Conservation (phyloP, 225 moss, liverwort and hornwort genomes). For the Physcomitrellopsis africana region DNA sequence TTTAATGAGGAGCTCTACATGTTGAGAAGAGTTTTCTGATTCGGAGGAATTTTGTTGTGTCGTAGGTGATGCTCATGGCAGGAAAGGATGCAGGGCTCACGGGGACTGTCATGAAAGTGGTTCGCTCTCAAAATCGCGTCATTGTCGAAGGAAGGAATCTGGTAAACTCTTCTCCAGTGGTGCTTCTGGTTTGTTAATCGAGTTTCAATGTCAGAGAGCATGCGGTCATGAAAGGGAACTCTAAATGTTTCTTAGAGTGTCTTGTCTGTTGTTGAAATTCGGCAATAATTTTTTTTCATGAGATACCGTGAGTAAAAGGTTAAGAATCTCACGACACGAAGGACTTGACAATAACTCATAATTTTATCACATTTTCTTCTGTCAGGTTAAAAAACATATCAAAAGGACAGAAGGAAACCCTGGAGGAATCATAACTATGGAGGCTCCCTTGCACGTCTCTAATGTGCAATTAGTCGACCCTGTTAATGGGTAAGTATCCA, state of each 20-base stretch:
- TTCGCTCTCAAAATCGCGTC: slow-evolving; percentile 83
- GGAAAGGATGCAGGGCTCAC: slow-evolving; percentile 64
- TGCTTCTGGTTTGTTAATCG: not conserved
- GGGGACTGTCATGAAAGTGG: slow-evolving; percentile 64
- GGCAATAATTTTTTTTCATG: not conserved
- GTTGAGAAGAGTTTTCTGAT: slow-evolving; percentile 14
- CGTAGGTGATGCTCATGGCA: slow-evolving; percentile 72
- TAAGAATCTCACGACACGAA: slow-evolving; percentile 10
- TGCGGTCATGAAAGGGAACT: not conserved
- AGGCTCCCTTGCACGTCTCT: slow-evolving; percentile 91
- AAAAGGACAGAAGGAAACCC: slow-evolving; percentile 73
- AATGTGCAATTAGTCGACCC: slow-evolving; percentile 93
- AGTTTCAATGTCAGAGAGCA: too few species aligned
- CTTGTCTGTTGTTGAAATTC: not conserved
- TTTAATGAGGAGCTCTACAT: not conserved
- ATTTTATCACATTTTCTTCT: slow-evolving; percentile 2
- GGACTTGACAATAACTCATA: slow-evolving; percentile 3
- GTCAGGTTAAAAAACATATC: slow-evolving; percentile 85
- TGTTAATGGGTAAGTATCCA: slow-evolving; percentile 65
- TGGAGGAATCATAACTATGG: slow-evolving; percentile 95
- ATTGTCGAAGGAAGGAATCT: slow-evolving; percentile 88
- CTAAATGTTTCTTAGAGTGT: not conserved
- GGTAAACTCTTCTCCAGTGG: slow-evolving; percentile 37
- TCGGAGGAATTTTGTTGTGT: not conserved
- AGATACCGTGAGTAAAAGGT: not conserved